Evolutionary conservation across 331 rosid species (phyloP), one percentile per base, ranked within the genome.

Genomic region (Rosa hybrid): DNA sequence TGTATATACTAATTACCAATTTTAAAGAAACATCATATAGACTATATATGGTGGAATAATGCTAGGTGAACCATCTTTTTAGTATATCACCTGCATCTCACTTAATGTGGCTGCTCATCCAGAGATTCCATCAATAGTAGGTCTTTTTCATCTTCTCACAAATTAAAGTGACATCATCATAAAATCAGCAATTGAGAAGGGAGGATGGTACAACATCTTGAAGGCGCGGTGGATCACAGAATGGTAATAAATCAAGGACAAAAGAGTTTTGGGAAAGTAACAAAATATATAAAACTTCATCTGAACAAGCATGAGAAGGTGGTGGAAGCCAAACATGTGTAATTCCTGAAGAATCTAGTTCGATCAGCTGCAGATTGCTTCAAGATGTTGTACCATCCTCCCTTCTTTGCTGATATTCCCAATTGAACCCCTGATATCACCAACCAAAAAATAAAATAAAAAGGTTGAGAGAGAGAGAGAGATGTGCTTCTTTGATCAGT

Each of bases 311-410:
- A 6, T 94, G 95, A 51, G 97, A 94, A 10, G 98, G 82, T 77
- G 98, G 98, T 84, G 98, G 98, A 82, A 94, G 97, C 95, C 98
- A 94, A 77, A 91, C 92, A 83, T 92, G 95, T 51, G 97, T 91
- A 2, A 92, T 80, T 79, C 91, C 89, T 0, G 94, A 93, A 53
- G 49, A 63, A 20, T 89, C 91, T 3, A 92, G 71, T 54, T 91
- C 27, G 27, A 25, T 25, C 97, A 41, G 91, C 84, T 68, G 91
- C 80, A 5, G 77, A 20, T 81, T 85, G 81, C 83, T 87, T 86
- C 67, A 94, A 81, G 0, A 86, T 81, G 81, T 88, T 91, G 84
- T 94, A 94, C 98, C 97, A 92, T 62, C 94, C 94, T 42, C 69
- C 87, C 56, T 30, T 77, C 81, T 92, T 94, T n/a, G 76, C 16